phyloP scores from a whole-genome alignment of 345 rosid genomes.

The Gynandropsis gynandra region DNA sequence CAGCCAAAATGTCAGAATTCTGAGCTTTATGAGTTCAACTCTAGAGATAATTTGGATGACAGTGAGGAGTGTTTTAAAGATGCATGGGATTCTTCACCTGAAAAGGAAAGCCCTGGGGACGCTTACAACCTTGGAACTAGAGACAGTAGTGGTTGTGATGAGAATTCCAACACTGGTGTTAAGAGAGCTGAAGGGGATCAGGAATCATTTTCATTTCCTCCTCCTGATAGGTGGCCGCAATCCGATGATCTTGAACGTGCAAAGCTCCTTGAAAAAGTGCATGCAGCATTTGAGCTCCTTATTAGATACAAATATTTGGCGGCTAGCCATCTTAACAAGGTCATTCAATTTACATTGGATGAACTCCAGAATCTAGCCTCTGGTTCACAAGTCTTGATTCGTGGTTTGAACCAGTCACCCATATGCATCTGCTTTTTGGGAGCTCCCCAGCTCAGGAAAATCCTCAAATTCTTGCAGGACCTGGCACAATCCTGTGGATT shows the following conservation, averaged over 20 bases:
- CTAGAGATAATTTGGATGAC: slow-evolving; percentile 36
- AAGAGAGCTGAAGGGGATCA: slow-evolving; percentile 37
- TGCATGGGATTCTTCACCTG: slow-evolving; percentile 77
- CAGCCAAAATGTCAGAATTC: slow-evolving; percentile 36
- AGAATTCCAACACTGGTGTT: slow-evolving; percentile 23
- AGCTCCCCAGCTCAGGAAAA: slow-evolving; percentile 66
- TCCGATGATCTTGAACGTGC: slow-evolving; percentile 67
- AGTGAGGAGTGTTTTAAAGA: slow-evolving; percentile 63
- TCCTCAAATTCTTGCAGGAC: slow-evolving; percentile 84
- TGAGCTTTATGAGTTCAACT: slow-evolving; percentile 37
- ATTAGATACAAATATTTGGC: slow-evolving; percentile 74
- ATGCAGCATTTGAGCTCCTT: slow-evolving; percentile 55
- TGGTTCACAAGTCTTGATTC: slow-evolving; percentile 55
- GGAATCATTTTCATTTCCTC: slow-evolving; percentile 27
- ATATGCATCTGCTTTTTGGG: slow-evolving; percentile 79
- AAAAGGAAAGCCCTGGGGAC: slow-evolving; percentile 45
- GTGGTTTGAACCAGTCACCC: slow-evolving; percentile 58
- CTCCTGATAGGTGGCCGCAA: slow-evolving; percentile 55
- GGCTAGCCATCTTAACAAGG: slow-evolving; percentile 68
- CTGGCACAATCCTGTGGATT: slow-evolving; percentile 66
- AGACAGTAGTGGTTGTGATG: slow-evolving; percentile 31
- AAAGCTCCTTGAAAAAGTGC: slow-evolving; percentile 74
- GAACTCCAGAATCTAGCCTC: slow-evolving; percentile 66
- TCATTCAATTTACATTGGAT: slow-evolving; percentile 60
- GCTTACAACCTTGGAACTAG: slow-evolving; percentile 28